Base-by-base conservation (phyloP, 1,284 basidiomycete species). In the Sporisorium sorghi region DNA sequence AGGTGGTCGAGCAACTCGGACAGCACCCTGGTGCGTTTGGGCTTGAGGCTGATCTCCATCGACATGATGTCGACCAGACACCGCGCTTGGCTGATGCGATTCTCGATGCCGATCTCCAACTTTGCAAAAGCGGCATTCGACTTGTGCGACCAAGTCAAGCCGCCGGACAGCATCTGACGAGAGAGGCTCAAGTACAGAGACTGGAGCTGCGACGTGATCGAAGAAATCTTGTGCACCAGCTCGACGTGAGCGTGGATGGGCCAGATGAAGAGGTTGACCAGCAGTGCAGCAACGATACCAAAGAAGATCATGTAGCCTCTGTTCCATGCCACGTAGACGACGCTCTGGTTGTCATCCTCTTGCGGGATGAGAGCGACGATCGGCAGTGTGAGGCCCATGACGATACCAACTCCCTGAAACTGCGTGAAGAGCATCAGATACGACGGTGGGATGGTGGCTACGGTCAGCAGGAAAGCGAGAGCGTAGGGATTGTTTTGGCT, bases 1-100 rank as follows among this genome's bases (percentile, higher is more conserved):
- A 84, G 71, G 6, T 81, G 79, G 37, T 86, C 84, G 15, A 87
- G 81, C 42, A 87, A 78, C 55, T 85, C 85, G 5, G 76, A 76
- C 49, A 87, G 84, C 17, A 86, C 76, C 35, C 76, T 78, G 58
- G 85, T 84, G 0, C 86, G 86, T 53, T 87, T 85, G 8, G 86
- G 87, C 1, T 87, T 81, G 26, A 87, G 83, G 15, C 86, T 86
- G 10, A 87, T 44, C 69, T 87, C 87, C 47, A 82, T 80, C 19
- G 77, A 75, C 69, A 79, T 77, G 21, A 69, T 59, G 0, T 24
- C 33, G 74, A 86, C 79, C 26, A 86, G 83, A 80, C 59, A 85
- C 76, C 72, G 83, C 77, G 15, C 85, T 80, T 59, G 85, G 50
- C 52, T 79, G 64, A 77, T 85, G 79, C 72, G 85, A 58, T 0